Evolutionary conservation across 306 rosid genomes (phyloP).

Genomic region (Herpetospermum pedunculosum): DNA sequence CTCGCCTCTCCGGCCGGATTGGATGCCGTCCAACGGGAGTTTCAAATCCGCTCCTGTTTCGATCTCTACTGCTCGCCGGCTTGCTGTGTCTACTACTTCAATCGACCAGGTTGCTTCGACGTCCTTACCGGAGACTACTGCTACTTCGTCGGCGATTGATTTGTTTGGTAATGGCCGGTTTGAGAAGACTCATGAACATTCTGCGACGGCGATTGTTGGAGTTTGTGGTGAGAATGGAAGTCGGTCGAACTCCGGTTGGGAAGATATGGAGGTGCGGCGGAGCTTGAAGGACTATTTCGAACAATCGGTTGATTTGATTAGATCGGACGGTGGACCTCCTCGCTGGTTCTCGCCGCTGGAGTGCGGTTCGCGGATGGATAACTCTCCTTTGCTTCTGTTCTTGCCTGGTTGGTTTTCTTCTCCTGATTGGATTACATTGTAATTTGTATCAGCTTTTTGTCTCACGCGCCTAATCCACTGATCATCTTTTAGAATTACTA

Average conservation of each 20-base stretch:
- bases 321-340: constrained; percentile 56
- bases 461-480: neutral
- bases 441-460: neutral
- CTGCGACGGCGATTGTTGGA: neutral
- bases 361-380: constrained; percentile 25
- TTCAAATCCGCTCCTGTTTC: constrained; percentile 7
- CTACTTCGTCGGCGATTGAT: neutral
- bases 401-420: constrained; percentile 50
- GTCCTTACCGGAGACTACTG: neutral
- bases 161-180: neutral
- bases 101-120: constrained; percentile 12
- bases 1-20: constrained; percentile 9
- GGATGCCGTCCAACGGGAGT: neutral
- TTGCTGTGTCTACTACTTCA: constrained; percentile 20
- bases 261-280: constrained; percentile 8
- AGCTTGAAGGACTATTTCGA: constrained; percentile 33
- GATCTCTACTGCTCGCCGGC: neutral
- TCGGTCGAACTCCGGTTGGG: neutral
- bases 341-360: constrained; percentile 87
- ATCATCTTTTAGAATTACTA: neutral
- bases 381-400: constrained; percentile 60
- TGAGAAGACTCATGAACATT: constrained; percentile 13
- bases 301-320: constrained; percentile 31
- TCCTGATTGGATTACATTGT: neutral
- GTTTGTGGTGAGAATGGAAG: neutral